Conservation (phyloP, 768 basidiomycete genomes). For the Suillus plorans region DNA sequence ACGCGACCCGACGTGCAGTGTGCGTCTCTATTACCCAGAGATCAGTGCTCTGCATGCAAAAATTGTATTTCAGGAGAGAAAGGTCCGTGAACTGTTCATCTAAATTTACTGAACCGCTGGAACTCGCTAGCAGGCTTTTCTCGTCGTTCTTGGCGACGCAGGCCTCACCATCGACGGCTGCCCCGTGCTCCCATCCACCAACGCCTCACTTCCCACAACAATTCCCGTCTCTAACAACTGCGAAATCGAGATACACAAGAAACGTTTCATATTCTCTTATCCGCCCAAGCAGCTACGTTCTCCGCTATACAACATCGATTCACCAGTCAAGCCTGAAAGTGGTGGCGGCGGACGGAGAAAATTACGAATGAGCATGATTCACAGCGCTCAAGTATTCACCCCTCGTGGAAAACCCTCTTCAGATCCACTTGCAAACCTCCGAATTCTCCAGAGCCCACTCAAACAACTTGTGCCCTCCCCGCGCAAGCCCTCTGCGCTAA, state of each 20-base stretch:
- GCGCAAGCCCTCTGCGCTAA: slow-evolving; percentile 7
- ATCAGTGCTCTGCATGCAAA: slow-evolving; percentile 66
- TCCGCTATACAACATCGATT: slow-evolving; percentile 49
- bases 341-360: slow-evolving; percentile 30
- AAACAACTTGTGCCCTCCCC: slow-evolving; percentile 15
- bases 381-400: slow-evolving; percentile 70
- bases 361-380: slow-evolving; percentile 74
- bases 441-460: slow-evolving; percentile 52
- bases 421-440: slow-evolving; percentile 62
- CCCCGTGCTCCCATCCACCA: slow-evolving; percentile 49
- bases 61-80: slow-evolving; percentile 60
- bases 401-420: slow-evolving; percentile 51
- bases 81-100: slow-evolving; percentile 38
- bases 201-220: slow-evolving; percentile 40
- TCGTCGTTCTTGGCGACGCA: slow-evolving; percentile 56
- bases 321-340: slow-evolving; percentile 32
- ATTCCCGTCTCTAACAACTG: slow-evolving; percentile 68
- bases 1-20: slow-evolving; percentile 59
- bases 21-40: slow-evolving; percentile 67
- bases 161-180: slow-evolving; percentile 66
- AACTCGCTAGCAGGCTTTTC: slow-evolving; percentile 53
- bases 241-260: slow-evolving; percentile 65
- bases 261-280: slow-evolving; percentile 71
- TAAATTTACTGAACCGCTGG: background rate
- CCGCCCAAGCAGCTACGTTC: slow-evolving; percentile 71